phyloP scores from a whole-genome alignment of 495 filamentous ascomycete genomes.

The Chlorociboria aeruginascens region DNA sequence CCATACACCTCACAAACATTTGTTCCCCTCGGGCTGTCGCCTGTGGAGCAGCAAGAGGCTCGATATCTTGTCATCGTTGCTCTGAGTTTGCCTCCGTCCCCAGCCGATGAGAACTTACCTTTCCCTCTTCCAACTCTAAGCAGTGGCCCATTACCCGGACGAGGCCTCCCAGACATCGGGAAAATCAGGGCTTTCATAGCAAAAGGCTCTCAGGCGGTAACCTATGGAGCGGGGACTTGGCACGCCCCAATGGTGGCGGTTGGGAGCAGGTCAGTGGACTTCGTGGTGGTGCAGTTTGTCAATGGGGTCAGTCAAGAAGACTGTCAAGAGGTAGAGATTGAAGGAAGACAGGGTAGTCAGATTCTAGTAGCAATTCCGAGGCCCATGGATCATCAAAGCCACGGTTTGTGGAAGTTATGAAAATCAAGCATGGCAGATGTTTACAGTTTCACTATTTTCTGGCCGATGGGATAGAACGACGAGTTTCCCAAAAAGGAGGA shows the following conservation, averaged over 20 bases:
- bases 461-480: too few relatives aligned
- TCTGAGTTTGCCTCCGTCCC: slow-evolving; percentile 43
- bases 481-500: too few relatives aligned
- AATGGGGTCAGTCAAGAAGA: slow-evolving; percentile 81
- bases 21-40: slow-evolving; percentile 55
- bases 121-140: slow-evolving; percentile 13
- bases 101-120: slow-evolving; percentile 24
- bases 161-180: slow-evolving; percentile 61
- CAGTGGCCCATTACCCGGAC: slow-evolving; percentile 27
- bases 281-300: slow-evolving; percentile 79
- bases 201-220: slow-evolving; percentile 71
- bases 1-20: slow-evolving; percentile 93
- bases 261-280: slow-evolving; percentile 56
- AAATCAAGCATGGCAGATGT: too few relatives aligned
- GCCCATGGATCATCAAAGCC: background rate
- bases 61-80: slow-evolving; percentile 86
- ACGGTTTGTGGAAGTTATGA: slow-evolving; percentile 7
- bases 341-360: background rate
- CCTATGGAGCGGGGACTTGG: slow-evolving; percentile 83
- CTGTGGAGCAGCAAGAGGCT: slow-evolving; percentile 20
- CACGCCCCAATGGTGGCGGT: slow-evolving; percentile 95
- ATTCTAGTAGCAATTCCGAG: slow-evolving; percentile 7
- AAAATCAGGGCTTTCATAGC: slow-evolving; percentile 69
- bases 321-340: slow-evolving; percentile 61
- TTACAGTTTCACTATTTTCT: too few relatives aligned